Conservation (phyloP, 2,329 filamentous ascomycete genomes). For the Trichoderma oligosporum region DNA sequence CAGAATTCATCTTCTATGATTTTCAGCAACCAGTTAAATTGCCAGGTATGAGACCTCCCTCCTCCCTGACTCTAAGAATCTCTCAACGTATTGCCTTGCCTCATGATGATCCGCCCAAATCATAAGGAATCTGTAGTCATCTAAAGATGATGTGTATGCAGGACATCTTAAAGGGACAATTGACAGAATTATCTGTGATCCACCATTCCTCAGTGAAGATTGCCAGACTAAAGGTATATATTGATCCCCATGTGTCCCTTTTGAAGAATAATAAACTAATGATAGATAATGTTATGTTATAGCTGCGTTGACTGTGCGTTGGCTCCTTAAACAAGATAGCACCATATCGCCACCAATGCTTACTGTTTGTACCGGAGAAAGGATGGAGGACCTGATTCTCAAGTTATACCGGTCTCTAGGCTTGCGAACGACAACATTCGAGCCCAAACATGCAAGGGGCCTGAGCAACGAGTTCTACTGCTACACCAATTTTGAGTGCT, state of each 20-base stretch:
- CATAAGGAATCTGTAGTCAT: neutral
- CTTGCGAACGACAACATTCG: slow-evolving; percentile 62
- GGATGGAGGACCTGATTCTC: slow-evolving; percentile 61
- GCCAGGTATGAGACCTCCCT: slow-evolving; percentile 41
- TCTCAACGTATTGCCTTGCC: neutral
- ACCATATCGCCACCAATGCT: slow-evolving; percentile 37
- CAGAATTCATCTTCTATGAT: slow-evolving; percentile 72
- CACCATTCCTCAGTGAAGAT: slow-evolving; percentile 74
- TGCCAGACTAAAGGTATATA: slow-evolving; percentile 78
- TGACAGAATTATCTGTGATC: slow-evolving; percentile 70
- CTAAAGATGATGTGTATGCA: neutral
- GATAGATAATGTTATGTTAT: neutral
- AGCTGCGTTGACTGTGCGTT: slow-evolving; percentile 73
- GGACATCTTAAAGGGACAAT: slow-evolving; percentile 55
- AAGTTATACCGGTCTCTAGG: slow-evolving; percentile 66
- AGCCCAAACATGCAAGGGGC: slow-evolving; percentile 65
- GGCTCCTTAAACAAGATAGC: slow-evolving; percentile 52
- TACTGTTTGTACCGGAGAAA: slow-evolving; percentile 73
- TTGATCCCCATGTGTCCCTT: neutral
- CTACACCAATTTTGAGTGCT: slow-evolving; percentile 72
- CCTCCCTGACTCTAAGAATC: neutral
- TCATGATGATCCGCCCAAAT: neutral
- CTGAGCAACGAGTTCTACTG: slow-evolving; percentile 79
- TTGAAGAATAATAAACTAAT: neutral
- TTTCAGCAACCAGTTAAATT: slow-evolving; percentile 65